These are phyloP conservation scores for Leishmania amazonensis DNA, from an alignment of 208 protist genomes.

Conservation along the genomic window DNA sequence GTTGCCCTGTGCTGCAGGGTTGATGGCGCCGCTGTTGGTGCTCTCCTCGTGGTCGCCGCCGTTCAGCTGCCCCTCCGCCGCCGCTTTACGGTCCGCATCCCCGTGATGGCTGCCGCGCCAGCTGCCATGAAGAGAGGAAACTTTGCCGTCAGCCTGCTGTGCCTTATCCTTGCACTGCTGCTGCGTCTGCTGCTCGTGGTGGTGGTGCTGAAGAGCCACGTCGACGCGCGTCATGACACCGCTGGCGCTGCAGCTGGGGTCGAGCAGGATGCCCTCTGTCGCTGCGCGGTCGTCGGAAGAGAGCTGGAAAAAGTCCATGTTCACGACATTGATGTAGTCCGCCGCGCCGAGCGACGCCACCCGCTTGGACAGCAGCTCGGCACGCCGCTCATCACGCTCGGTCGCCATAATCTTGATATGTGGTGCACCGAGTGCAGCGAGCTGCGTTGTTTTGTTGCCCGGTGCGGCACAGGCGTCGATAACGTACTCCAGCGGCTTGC, in stretches of 20 bases:
- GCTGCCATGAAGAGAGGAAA: not conserved
- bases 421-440: slow-evolving; percentile 72
- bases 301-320: slow-evolving; percentile 90
- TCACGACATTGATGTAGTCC: slow-evolving; percentile 77
- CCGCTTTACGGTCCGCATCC: not conserved
- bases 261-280: slow-evolving; percentile 89
- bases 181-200: slow-evolving; percentile 9
- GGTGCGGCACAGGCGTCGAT: slow-evolving; percentile 92
- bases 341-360: slow-evolving; percentile 69
- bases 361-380: slow-evolving; percentile 63
- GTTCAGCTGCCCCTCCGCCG: slow-evolving; percentile 13
- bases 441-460: slow-evolving; percentile 93
- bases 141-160: not conserved
- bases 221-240: slow-evolving; percentile 90
- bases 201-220: slow-evolving; percentile 61
- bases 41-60: slow-evolving; percentile 6
- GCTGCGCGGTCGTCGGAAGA: slow-evolving; percentile 68
- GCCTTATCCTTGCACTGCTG: slow-evolving; percentile 11
- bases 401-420: slow-evolving; percentile 85
- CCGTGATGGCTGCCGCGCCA: not conserved
- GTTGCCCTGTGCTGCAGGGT: slow-evolving; percentile 43
- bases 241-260: slow-evolving; percentile 92
- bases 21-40: slow-evolving; percentile 30
- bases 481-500: slow-evolving; percentile 75
- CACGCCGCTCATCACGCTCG: slow-evolving; percentile 81